These are phyloP conservation scores for Ichthyophthirius multifiliis DNA, from an alignment of 169 alveolate genomes.

Conservation along the genomic window DNA sequence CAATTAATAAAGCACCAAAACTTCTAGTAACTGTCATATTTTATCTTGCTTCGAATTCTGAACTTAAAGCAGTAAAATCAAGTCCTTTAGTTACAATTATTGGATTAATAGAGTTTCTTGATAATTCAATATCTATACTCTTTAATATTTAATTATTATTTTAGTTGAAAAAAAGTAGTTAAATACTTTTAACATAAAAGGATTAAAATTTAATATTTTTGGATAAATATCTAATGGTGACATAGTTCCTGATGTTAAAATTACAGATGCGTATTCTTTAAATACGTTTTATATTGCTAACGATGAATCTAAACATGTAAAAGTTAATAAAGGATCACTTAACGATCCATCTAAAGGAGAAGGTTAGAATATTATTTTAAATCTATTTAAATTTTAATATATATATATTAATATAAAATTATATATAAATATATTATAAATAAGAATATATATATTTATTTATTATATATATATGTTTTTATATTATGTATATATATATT, in stretches of 20 bases:
- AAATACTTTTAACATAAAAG: constrained; percentile 92
- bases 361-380: constrained; percentile 95
- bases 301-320: constrained; percentile 96
- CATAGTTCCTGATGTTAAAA: constrained; percentile 97
- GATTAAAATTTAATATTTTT: constrained; percentile 90
- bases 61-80: constrained; percentile 66
- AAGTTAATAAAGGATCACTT: constrained; percentile 93
- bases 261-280: constrained; percentile 88
- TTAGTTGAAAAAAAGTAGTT: background rate
- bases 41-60: constrained; percentile 91
- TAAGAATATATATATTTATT: too few species aligned
- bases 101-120: constrained; percentile 38
- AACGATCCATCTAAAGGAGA: constrained; percentile 86
- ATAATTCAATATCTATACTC: constrained; percentile 37
- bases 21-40: constrained; percentile 90
- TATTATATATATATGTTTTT: too few species aligned
- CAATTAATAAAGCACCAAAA: constrained; percentile 91
- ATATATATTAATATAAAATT: too few species aligned
- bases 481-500: background rate
- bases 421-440: too few species aligned
- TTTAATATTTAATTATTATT: background rate
- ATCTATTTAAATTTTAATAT: constrained; percentile 75
- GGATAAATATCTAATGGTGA: constrained; percentile 97
- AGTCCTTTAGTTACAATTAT: constrained; percentile 32
- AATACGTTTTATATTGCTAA: constrained; percentile 95